phyloP scores from a whole-genome alignment of 768 basidiomycete species.

The Tricholoma flavovirens region DNA sequence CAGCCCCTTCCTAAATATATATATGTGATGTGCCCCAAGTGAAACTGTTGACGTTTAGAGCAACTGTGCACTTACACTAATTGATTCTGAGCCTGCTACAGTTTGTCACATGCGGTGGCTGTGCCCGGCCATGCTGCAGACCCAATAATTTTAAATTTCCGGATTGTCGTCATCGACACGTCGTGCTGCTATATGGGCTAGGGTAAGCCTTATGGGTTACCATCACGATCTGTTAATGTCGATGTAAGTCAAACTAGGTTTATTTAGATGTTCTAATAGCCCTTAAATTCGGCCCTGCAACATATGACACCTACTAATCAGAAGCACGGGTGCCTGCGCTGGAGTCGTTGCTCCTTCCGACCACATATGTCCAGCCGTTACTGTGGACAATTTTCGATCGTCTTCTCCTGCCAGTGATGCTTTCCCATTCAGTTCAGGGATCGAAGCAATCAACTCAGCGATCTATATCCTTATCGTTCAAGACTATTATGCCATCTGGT shows the following conservation, averaged over 20 bases:
- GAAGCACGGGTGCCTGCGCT: conserved; percentile 1
- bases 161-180: background rate
- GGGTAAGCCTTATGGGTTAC: background rate
- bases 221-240: background rate
- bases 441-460: background rate
- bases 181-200: background rate
- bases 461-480: background rate
- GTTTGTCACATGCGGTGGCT: background rate
- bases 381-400: background rate
- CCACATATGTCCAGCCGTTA: background rate
- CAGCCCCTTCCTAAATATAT: background rate
- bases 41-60: no score
- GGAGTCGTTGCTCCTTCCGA: conserved; percentile 1
- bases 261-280: background rate
- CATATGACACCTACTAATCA: background rate
- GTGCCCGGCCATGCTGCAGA: background rate
- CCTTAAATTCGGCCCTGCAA: background rate
- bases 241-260: background rate
- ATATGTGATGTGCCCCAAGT: background rate
- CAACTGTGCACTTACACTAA: no score
- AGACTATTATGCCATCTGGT: background rate
- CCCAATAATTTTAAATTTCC: background rate
- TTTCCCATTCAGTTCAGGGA: conserved; percentile 1
- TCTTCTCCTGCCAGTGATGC: background rate
- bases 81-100: no score